Base-by-base conservation (phyloP, 306 rosid species). In the Cyclanthera cordifolia region DNA sequence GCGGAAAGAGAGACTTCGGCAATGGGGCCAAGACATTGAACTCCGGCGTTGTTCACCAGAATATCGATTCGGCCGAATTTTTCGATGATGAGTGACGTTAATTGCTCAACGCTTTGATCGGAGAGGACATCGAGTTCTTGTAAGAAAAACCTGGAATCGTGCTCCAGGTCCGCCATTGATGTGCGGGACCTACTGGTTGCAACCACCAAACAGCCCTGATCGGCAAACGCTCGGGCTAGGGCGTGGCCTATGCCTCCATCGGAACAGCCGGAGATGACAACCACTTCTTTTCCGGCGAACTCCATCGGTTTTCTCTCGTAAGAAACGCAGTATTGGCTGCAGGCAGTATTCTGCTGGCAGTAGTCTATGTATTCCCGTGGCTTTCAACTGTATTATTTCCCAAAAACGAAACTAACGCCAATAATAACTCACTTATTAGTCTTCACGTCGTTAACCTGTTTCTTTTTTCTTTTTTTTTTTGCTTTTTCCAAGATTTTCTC, bases 21-120 rank as follows among this genome's bases (percentile, higher is more conserved):
- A 0, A 89, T 79, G 3, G 98, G 95, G 8, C 89, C 95, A 8
- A 92, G 75, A 28, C 95, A 87, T 13, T 43, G 96, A 51, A 93
- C 73, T 5, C 98, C 96, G 0, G 98, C 98, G 47, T 89, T 92
- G 67, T 92, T 92, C 8, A 92, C 93, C 51, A 93, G 67, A 32
- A 92, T 75, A 67, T 89, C 98, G 43, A 92, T 64, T 25, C 85
- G 77, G 2, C 96, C 96, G 48, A 68, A 86, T 37, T 43, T 82
- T 13, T 82, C 67, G 1, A 87, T 0, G 7, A 93, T 93, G 16
- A 14, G 51, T 0, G 87, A 50, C 2, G 85, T 41, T 0, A 78
- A 87, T 3, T 49, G 68, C 13, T 73, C 64, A 3, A 87, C 98
- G 61, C 88, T 87, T 66, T 89, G 81, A 3, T 85, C 91, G 1